Evolutionary conservation across 805 yeast species (phyloP).

Genomic region (Myxozyma geophila): DNA sequence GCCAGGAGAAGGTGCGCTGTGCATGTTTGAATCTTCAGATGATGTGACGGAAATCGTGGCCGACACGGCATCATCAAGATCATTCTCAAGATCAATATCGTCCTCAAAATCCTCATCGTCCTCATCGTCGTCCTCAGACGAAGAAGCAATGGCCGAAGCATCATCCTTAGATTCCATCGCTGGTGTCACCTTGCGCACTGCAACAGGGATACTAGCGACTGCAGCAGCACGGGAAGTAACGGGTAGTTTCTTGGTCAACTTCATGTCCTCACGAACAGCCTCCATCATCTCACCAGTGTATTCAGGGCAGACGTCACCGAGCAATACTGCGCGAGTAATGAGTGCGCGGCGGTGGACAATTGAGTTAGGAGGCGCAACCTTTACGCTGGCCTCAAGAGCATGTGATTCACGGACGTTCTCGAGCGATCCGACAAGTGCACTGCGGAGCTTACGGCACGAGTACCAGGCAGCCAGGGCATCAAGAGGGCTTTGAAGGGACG

Average conservation of each 20-base stretch:
- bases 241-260: constrained; percentile 11
- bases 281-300: constrained; percentile 38
- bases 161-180: neutral
- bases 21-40: constrained; percentile 4
- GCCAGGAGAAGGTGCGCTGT: constrained; percentile 7
- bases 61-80: constrained; percentile 11
- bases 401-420: constrained; percentile 21
- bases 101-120: constrained; percentile 5
- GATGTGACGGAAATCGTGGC: constrained; percentile 12
- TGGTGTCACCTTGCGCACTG: neutral
- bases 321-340: constrained; percentile 41
- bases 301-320: constrained; percentile 37
- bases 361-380: constrained; percentile 42
- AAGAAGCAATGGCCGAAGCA: constrained; percentile 15
- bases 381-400: constrained; percentile 25
- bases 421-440: constrained; percentile 35
- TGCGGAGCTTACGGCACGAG: constrained; percentile 39
- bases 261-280: constrained; percentile 35
- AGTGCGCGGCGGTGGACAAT: constrained; percentile 41
- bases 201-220: neutral
- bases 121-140: constrained; percentile 10
- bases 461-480: constrained; percentile 44
- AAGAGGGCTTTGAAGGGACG: constrained; percentile 39
- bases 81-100: constrained; percentile 22
- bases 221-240: neutral